These are phyloP conservation scores for Coemansia asiatica DNA, from an alignment of 192 early-diverging fungal species.

Conservation along the genomic window DNA sequence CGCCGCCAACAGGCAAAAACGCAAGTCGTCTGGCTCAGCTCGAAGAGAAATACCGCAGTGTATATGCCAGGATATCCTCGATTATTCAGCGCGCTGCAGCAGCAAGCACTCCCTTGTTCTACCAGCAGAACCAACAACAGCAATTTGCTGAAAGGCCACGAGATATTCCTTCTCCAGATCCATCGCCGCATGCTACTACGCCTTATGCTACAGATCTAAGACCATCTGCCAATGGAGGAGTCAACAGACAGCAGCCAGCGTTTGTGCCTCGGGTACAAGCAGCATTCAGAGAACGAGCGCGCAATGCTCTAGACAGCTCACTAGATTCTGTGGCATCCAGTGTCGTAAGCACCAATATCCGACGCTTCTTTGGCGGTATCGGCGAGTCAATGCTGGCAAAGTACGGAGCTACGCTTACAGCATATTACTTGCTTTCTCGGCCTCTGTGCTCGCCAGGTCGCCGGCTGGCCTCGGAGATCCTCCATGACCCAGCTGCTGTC, in stretches of 20 bases:
- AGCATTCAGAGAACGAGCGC: constrained; percentile 33
- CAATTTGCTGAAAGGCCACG: background rate
- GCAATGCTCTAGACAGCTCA: constrained; percentile 30
- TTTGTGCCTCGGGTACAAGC: constrained; percentile 49
- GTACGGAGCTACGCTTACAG: constrained; percentile 87
- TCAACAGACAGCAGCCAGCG: constrained; percentile 1
- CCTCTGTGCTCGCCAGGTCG: constrained; percentile 70
- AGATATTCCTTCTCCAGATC: constrained; percentile 16
- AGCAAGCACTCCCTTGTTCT: constrained; percentile 35
- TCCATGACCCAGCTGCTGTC: constrained; percentile 50
- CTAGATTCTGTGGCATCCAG: constrained; percentile 27
- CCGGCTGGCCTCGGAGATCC: constrained; percentile 31
- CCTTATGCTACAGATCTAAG: constrained; percentile 15
- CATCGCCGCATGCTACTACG: constrained; percentile 18
- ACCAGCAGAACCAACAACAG: constrained; percentile 24
- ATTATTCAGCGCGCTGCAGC: constrained; percentile 43
- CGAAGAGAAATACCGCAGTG: constrained; percentile 43
- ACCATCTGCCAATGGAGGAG: background rate
- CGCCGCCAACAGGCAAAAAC: constrained; percentile 44
- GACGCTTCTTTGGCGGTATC: constrained; percentile 53
- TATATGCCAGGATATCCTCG: constrained; percentile 43
- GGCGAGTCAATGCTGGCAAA: constrained; percentile 87
- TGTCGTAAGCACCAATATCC: constrained; percentile 43
- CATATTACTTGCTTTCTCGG: constrained; percentile 72
- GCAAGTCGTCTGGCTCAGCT: constrained; percentile 38